Base-by-base conservation (phyloP, 371 early-diverging fungal species). In the Mycotypha africana region DNA sequence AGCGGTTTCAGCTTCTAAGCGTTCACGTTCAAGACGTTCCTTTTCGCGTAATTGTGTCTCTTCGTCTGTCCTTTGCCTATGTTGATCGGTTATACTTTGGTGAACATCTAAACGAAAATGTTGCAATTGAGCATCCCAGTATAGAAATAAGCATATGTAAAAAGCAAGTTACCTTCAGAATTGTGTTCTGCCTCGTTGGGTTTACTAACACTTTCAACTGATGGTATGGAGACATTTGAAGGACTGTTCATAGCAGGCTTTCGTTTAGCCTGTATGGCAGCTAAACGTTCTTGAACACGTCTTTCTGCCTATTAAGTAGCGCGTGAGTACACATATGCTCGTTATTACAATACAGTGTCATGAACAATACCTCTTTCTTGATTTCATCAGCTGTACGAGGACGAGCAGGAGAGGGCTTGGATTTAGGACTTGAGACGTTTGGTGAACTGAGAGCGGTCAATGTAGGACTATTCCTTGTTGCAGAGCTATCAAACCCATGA, bases 381-480 rank as follows among this genome's bases (percentile, higher is more conserved):
- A 75, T 75, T 51, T 75, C 75, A 24, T 70, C 75, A 1, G 75
- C 65, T 10, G 75, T 69, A 46, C 70, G 68, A 28, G 75, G 67
- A 10, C 62, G 57, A 28, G 58, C 51, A 24, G 70, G 57, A 14
- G 49, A 19, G 31, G 55, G 17, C 24, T 46, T 51, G 3, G 56
- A 42, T 3, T 51, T 40, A 16, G 61, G 56, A 19, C 52, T 57
- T 5, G 66, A 24, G 11, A 43, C 34, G 19, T 21, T 19, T 20
- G 34, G 15, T 1, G 35, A 20, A 11, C 26, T 16, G 2, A 50
- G 10, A 12, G 50, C 42, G 1, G 45, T 50, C 7, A 44, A n/a
- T n/a, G 45, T 31, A 24, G 60, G 32, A 21, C 44, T 51, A 24
- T 60, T 55, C 11, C 11, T 4, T 33, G 20, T 20, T 15, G 12